Evolutionary conservation across 495 filamentous ascomycete genomes (phyloP).

Genomic region (Articulospora tetracladia): DNA sequence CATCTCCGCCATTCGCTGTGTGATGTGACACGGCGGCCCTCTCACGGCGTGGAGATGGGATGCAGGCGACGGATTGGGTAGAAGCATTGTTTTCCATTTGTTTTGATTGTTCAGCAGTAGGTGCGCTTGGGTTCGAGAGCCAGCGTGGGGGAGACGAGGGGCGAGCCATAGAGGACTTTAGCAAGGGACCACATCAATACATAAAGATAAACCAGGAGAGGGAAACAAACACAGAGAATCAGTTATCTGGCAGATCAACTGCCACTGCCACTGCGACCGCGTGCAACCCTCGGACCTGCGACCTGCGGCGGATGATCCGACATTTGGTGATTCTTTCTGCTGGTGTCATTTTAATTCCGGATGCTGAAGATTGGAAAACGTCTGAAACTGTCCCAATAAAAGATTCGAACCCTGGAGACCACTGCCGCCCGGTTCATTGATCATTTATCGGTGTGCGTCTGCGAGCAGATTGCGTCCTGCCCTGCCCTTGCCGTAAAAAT

Average conservation of each 20-base stretch:
- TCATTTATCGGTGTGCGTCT: slow-evolving; percentile 16
- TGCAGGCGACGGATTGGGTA: slow-evolving; percentile 11
- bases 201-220: not conserved
- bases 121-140: not conserved
- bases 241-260: not conserved
- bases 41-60: slow-evolving; percentile 15
- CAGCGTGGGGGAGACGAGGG: not conserved
- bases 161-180: not conserved
- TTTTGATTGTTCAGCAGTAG: slow-evolving; percentile 5
- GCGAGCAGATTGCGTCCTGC: slow-evolving; percentile 1
- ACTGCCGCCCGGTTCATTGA: not conserved
- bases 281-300: not conserved
- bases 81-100: slow-evolving; percentile 6
- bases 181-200: not conserved
- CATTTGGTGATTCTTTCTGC: not conserved
- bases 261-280: not conserved
- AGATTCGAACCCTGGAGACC: not conserved
- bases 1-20: slow-evolving; percentile 14
- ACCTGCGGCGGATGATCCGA: no score
- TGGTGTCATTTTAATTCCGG: no score
- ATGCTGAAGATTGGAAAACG: not conserved
- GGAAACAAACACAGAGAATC: not conserved
- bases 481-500: not conserved
- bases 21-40: slow-evolving; percentile 7
- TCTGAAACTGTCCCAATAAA: slow-evolving; percentile 14